Base-by-base conservation (phyloP, 2,329 filamentous ascomycete species). In the Hypoxylon sp. region DNA sequence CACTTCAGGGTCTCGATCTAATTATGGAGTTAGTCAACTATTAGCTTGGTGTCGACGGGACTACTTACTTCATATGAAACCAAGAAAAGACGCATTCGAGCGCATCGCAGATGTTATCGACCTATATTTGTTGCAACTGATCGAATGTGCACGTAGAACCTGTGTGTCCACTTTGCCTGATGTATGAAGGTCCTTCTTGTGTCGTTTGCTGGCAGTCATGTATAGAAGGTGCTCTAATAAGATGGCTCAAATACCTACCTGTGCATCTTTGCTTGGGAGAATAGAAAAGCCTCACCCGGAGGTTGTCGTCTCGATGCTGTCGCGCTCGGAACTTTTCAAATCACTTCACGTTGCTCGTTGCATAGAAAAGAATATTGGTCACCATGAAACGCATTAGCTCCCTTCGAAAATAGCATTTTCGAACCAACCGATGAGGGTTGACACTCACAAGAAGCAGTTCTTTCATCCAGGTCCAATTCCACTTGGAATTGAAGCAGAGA, bases 401-500 rank as follows among this genome's bases (percentile, higher is more conserved):
- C 21, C 17, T 11, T 19, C 12, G 21, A n/a, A 37, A 7, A n/a
- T 31, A 19, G 34, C 20, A 4, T 29, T 13, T 13, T 27, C 13
- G 12, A 30, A n/a, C 21, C 30, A 16, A 27, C n/a, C 15, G 15
- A 30, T 9, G 12, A 27, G 5, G 5, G 15, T 13, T n/a, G 9
- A 32, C 15, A 12, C 21, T 34, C 27, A 20, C 15, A 30, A 11
- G 9, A 23, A 13, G 11, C 7, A 20, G 11, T 9, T 13, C 17
- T 9, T 11, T 23, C 15, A 26, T 21, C 7, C 17, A 16, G 21
- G 9, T 26, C 17, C 7, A 11, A 38, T 43, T 46, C 42, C 42
- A 27, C 37, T 47, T 37, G 36, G 42, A 32, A 46, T 21, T 26
- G 23, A 36, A 9, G 8, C 11, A 12, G 37, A 45, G 41, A 20